phyloP scores from a whole-genome alignment of 2,329 filamentous ascomycete genomes.

The Penicillium occitanis region DNA sequence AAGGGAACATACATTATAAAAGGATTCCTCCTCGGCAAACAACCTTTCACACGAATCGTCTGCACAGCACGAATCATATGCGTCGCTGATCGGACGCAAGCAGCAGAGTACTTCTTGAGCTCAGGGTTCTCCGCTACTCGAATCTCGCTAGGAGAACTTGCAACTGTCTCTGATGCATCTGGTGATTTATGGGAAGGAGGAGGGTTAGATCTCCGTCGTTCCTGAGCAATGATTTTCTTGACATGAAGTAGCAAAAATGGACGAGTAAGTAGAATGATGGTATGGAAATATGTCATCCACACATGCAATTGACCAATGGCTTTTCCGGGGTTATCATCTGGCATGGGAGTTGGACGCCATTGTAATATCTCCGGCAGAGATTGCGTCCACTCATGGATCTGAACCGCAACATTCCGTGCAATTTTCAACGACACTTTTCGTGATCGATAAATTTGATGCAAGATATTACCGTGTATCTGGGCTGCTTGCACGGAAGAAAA shows the following conservation, averaged over 20 bases:
- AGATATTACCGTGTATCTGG: slow-evolving; percentile 57
- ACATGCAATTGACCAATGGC: slow-evolving; percentile 62
- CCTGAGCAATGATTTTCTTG: slow-evolving; percentile 23
- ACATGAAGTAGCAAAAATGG: slow-evolving; percentile 50
- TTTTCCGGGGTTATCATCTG: slow-evolving; percentile 46
- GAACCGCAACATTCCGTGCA: slow-evolving; percentile 58
- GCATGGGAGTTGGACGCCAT: slow-evolving; percentile 51
- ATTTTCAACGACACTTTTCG: slow-evolving; percentile 58
- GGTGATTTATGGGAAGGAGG: slow-evolving; percentile 8
- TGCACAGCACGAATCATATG: slow-evolving; percentile 53
- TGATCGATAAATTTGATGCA: slow-evolving; percentile 61
- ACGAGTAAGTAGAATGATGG: slow-evolving; percentile 62
- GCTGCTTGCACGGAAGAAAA: slow-evolving; percentile 60
- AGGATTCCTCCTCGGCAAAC: slow-evolving; percentile 55
- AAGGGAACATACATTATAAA: slow-evolving; percentile 56
- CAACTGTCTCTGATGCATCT: slow-evolving; percentile 19
- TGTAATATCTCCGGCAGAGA: slow-evolving; percentile 52
- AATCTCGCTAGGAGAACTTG: slow-evolving; percentile 23
- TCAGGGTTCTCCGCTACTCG: slow-evolving; percentile 23
- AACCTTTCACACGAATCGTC: slow-evolving; percentile 45
- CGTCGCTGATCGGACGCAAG: slow-evolving; percentile 54
- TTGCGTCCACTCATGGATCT: slow-evolving; percentile 55
- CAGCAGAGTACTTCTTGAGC: slow-evolving; percentile 44
- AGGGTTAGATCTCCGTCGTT: slow-evolving; percentile 2
- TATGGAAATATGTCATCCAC: slow-evolving; percentile 63